A percentile compares a stretch with the other conserved stretches of the same genome.
Conservation (phyloP, 2,329 filamentous ascomycete species). For the Aspergillus luchuensis region DNA sequence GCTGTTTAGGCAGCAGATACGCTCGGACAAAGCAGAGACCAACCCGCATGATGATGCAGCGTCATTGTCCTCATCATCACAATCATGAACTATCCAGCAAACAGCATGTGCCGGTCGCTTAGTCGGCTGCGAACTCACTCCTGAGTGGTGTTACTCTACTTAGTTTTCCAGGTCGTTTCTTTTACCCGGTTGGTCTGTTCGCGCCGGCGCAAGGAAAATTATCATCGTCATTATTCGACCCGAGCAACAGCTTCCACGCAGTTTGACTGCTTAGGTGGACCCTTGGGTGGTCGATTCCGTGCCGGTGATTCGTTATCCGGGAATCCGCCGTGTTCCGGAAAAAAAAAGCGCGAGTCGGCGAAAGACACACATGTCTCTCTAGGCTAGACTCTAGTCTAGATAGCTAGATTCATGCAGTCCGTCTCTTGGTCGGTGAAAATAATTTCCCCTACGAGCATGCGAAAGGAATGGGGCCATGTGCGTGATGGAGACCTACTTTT, state of each 20-base stretch:
- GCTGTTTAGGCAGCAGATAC: neutral
- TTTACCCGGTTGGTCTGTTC: conserved; percentile 7
- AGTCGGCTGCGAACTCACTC: neutral
- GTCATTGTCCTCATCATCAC: neutral
- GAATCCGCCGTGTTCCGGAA: neutral
- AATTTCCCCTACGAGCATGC: neutral
- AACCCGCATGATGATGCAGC: conserved; percentile 2
- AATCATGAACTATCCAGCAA: too few species aligned
- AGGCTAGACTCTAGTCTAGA: too few species aligned
- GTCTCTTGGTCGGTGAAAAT: neutral
- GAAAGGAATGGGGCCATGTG: conserved; percentile 1
- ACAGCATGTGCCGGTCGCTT: neutral
- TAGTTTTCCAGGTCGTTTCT: neutral
- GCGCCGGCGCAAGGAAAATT: neutral
- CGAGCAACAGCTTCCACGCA: neutral
- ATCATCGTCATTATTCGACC: neutral
- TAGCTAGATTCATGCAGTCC: neutral
- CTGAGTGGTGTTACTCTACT: neutral
- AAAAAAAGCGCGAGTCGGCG: neutral
- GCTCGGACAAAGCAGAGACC: neutral
- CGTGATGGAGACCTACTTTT: neutral
- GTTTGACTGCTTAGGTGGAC: neutral
- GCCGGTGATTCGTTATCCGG: neutral
- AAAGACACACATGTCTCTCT: neutral
- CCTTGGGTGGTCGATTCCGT: neutral